Base-by-base conservation (phyloP, 2,329 filamentous ascomycete species). In the Epichloe brachyelytri region DNA sequence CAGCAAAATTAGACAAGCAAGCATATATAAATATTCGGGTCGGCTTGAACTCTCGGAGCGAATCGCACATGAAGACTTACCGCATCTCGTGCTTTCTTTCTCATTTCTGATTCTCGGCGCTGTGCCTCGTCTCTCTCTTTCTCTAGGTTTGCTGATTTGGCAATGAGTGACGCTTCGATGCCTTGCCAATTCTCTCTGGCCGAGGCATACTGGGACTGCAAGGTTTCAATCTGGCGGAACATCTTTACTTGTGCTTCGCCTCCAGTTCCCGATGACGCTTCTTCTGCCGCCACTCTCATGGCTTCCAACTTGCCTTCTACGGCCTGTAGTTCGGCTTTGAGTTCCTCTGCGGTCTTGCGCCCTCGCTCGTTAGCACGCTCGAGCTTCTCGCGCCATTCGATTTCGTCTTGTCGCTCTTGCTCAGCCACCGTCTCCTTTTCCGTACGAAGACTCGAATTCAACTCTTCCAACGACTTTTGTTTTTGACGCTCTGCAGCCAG, bases 161-260 rank as follows among this genome's bases (percentile, higher is more conserved):
- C 81, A 48, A 91, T 78, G 34, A 98, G 70, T 2, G 87, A 94
- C 10, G 86, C 80, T 66, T 98, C 91, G 55, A 98, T 94, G 0
- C 89, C 88, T 63, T 96, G 90, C 93, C 94, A 98, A 60, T 98
- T 98, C 62, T 95, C 88, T 58, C 88, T 93, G 1, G 93, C 93
- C 50, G 94, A 83, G 1, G 89, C 83, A 67, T 98, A 95, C 65
- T 98, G 94, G 6, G 87, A 93, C 67, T 98, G 93, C 38, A 98
- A 71, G 0, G 88, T 96, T 70, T 98, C 93, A 50, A 98, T 86
- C 67, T 98, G 94, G 40, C 93, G 82, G 43, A 97, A 74, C 40
- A 97, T 74, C 65, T 96, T 97, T 43, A 86, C 86, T 60, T 95
- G 89, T 0, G 86, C 81, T 62, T 95, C 88, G 14, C 89, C 86